Evolutionary conservation across 106 monocot genomes (phyloP), one percentile per base, ranked within the genome.

Genomic region (Dendrobium nobile): DNA sequence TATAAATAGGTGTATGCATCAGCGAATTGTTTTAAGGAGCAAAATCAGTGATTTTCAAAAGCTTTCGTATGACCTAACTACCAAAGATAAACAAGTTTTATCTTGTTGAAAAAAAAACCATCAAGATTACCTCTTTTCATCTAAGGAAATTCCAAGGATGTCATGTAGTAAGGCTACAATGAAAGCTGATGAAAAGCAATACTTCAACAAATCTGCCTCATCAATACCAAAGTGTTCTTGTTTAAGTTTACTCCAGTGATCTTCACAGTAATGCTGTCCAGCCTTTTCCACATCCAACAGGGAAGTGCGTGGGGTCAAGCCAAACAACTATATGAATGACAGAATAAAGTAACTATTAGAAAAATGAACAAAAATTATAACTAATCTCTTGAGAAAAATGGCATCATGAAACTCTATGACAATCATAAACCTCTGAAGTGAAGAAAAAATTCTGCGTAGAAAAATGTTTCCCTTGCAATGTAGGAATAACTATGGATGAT

Each of bases 61-160:
- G 45, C 45, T 6, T 8, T 45, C 6, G 45, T 45, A 45, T 7
- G 1, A 45, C 45, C 45, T 45, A 45, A 45, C 45, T 45, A 45
- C 45, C 45, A 45, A 45, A 5, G 45, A 45, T 45, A 45, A 45
- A 9, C 45, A 45, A 45, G 6, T 45, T 45, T 45, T 45, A 45
- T 9, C 45, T 45, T 45, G 45, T 45, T 45, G 9, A 45, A 45
- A 45, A 45, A 44, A 45, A 7, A 45, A 45, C 45, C 45, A 45
- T 45, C 45, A 45, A 45, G 8, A 45, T 45, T 80, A 80, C 80
- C 80, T 48, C 80, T 73, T 82, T 3, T 47, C 82, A 18, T 82
- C 82, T 76, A 82, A 64, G 44, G 82, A 61, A 67, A 82, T 77
- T 45, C 82, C 82, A 61, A 82, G 82, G 33, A 75, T 65, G 64